Base-by-base conservation (phyloP, 495 filamentous ascomycete species). In the Penicillium desertorum region DNA sequence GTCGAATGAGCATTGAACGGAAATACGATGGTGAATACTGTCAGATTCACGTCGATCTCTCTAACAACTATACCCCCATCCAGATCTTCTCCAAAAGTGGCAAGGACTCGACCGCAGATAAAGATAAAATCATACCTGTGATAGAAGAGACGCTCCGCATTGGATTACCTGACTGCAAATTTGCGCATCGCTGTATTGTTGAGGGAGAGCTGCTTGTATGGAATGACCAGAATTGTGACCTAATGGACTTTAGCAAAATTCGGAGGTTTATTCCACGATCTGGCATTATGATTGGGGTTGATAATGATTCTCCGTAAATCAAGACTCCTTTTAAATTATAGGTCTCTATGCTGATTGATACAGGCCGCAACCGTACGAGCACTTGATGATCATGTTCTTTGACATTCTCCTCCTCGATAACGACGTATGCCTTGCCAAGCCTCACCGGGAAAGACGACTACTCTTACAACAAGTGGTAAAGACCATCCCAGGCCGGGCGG, bases 11-110 rank as follows among this genome's bases (percentile, higher is more conserved):
- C 61, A 78, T 90, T 41, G 91, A 96, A 61, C 76, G 85, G 37
- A 96, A 95, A 67, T 86, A 94, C 51, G 91, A 96, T 61, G 91
- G 91, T 3, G 90, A 94, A 67, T 94, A 93, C 56, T 92, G 89
- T 62, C 89, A 95, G 63, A 86, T 96, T 25, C 91, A 96, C 57
- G 81, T 96, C 20, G 85, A 95, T 57, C 74, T 90, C 17, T 73
- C 75, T 4, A 84, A 81, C 44, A 63, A 64, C 0, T 53, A 78
- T 4, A 76, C 79, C 30, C 78, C 73, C 36, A 85, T 96, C 9
- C 86, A 87, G 45, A 90, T 96, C 27, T 95, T 95, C 65, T 94
- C 90, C 9, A 96, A 96, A 70, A 92, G 89, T 58, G 90, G 91
- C 37, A 93, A 92, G 63, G 89, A 96, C 59, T 92, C 90, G 8